Percentiles rank a stretch among this genome's conserved stretches.
Conservation (phyloP, 225 moss, liverwort and hornwort species). For the Straminergon stramineum region DNA sequence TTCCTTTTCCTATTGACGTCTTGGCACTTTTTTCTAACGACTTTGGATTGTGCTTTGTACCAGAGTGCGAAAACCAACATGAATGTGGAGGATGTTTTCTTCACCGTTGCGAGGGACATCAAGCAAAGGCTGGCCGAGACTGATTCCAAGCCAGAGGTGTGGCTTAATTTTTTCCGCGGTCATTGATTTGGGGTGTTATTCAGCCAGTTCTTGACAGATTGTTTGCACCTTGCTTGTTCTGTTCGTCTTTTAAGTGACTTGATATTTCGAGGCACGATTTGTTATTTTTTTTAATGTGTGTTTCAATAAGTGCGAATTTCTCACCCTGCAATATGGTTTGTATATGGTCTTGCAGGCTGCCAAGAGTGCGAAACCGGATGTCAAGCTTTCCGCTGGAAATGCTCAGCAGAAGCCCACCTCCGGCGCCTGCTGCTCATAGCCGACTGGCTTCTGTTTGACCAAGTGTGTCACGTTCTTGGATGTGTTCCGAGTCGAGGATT, state of each 20-base stretch:
- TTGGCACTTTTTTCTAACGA: background rate
- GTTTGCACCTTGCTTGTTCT: background rate
- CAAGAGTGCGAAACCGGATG: constrained; percentile 68
- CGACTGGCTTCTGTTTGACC: background rate
- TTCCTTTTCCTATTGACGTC: background rate
- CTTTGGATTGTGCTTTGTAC: background rate
- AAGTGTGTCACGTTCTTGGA: background rate
- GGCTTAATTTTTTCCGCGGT: background rate
- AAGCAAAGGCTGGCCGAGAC: constrained; percentile 99
- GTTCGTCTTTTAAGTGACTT: background rate
- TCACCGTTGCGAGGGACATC: constrained; percentile 91
- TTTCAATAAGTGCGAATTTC: background rate
- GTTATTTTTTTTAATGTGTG: background rate
- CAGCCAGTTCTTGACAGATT: background rate
- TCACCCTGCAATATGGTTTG: background rate
- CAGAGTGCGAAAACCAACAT: constrained; percentile 99
- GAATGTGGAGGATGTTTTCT: constrained; percentile 96
- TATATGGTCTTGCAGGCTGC: constrained; percentile 20
- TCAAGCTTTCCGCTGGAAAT: constrained; percentile 43
- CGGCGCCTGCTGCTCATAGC: constrained; percentile 52
- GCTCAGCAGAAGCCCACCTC: constrained; percentile 68
- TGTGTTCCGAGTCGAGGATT: background rate
- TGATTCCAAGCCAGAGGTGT: constrained; percentile 90
- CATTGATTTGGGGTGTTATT: background rate
- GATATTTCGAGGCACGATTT: background rate